Conservation (phyloP, 2,329 filamentous ascomycete species). For the Tolypocladium nubicola region DNA sequence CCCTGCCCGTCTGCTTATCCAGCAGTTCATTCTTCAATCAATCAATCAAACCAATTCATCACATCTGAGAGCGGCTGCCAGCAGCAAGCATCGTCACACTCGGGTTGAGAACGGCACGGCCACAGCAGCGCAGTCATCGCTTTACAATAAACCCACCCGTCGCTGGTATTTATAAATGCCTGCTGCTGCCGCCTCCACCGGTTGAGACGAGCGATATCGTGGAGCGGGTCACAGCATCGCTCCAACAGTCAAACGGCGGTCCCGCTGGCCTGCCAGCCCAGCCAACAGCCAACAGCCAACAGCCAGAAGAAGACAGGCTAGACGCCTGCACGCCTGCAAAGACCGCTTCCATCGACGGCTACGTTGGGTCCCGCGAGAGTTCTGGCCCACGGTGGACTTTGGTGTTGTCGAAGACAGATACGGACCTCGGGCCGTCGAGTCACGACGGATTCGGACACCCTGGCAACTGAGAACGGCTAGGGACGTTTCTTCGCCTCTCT, state of each 20-base stretch:
- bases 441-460: background rate
- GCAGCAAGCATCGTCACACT: conserved; percentile 1
- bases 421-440: background rate
- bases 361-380: background rate
- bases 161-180: background rate
- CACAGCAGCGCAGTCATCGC: background rate
- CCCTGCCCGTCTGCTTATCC: background rate
- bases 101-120: background rate
- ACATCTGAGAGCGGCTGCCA: background rate
- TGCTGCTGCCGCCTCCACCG: background rate
- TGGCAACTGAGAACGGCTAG: background rate
- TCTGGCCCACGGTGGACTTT: background rate
- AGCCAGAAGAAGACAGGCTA: background rate
- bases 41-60: background rate
- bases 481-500: background rate
- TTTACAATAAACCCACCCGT: background rate
- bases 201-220: background rate
- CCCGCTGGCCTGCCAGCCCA: background rate
- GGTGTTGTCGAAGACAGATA: background rate
- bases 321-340: background rate
- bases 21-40: background rate
- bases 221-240: background rate
- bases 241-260: background rate
- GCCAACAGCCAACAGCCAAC: background rate
- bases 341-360: background rate